Base-by-base conservation (phyloP, 192 early-diverging fungal species). In the Helicostylum pulchrum region DNA sequence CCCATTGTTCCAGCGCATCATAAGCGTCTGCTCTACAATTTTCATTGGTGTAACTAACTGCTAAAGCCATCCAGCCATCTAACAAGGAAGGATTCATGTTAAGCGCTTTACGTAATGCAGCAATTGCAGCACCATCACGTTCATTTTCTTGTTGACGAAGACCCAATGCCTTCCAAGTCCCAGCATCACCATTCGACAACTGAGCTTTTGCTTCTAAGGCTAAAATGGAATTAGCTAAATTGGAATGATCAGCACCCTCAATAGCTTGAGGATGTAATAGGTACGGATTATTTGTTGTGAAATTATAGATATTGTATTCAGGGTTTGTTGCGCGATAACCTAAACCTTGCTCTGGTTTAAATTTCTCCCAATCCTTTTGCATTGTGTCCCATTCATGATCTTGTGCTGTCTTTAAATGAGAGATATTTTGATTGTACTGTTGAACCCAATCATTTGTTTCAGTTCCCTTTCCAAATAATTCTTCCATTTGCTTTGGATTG, bases 41-140 rank as follows among this genome's bases (percentile, higher is more conserved):
- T 65, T 99, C 94, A 67, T 99, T 99, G 2, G 92, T 93, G 71
- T 95, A 96, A 0, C 88, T 90, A 11, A 99, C 94, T 7, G 96
- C 86, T 48, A 99, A 74, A 7, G 87, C 91, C 19, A 96, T 73
- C 80, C 89, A 93, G 8, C 87, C 88, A 66, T 95, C 92, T n/a
- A 91, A 67, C 17, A 87, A 67, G 17, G 72, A 70, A 6, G 94
- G 90, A 64, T 96, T 86, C 5, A 88, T 65, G 51, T 79, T 73
- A 1, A 94, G 78, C 10, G 92, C 90, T 47, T 89, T 87, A 11
- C 85, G 78, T 42, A 99, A 77, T 4, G 97, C 93, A 0, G 88
- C 85, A 50, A 99, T 95, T 0, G 97, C 95, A n/a, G 85, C 82
- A 1, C 77, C 80, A 61, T 98, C 97, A 48, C 91, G 89, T 70